These are phyloP conservation scores for Immersiporthe knoxdaviesiana DNA, from an alignment of 2,329 filamentous ascomycete species.

Conservation along the genomic window DNA sequence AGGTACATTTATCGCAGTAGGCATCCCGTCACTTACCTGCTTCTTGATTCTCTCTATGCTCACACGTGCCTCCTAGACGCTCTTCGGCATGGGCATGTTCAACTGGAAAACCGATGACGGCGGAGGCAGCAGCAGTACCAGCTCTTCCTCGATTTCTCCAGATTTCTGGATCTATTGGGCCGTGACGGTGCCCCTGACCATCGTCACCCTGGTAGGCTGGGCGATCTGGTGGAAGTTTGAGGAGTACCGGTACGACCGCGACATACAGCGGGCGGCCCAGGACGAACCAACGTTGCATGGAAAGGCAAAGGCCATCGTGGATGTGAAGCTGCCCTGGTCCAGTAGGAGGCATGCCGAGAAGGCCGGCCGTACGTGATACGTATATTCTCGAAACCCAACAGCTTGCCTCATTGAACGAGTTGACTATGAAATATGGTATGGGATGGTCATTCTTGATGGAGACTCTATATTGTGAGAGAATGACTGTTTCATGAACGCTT, in stretches of 20 bases:
- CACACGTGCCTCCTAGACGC: not conserved
- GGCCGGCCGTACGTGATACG: not conserved
- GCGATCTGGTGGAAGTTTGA: conserved; percentile 12
- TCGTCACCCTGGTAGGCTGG: conserved; percentile 10
- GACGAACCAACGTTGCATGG: not conserved
- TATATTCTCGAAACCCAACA: too few relatives aligned
- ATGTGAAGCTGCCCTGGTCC: not conserved
- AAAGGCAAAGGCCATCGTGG: not conserved
- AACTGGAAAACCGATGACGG: not conserved
- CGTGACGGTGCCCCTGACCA: conserved; percentile 5
- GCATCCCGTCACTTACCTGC: too few relatives aligned
- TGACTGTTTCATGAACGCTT: not conserved
- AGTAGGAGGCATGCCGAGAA: not conserved
- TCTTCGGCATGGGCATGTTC: conserved; percentile 16
- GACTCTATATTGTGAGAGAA: not conserved
- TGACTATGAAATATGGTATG: not conserved
- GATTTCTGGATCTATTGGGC: conserved; percentile 18
- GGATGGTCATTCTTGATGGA: not conserved
- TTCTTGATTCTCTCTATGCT: not conserved
- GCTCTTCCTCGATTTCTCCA: not conserved
- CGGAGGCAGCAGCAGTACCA: too few relatives aligned
- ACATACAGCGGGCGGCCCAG: not conserved
- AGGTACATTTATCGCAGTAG: conserved; percentile 9
- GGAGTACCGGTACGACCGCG: conserved; percentile 12
- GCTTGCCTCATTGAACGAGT: too few relatives aligned